These are phyloP conservation scores for Mortierella sp. DNA, from an alignment of 371 early-diverging fungal genomes.

Conservation along the genomic window DNA sequence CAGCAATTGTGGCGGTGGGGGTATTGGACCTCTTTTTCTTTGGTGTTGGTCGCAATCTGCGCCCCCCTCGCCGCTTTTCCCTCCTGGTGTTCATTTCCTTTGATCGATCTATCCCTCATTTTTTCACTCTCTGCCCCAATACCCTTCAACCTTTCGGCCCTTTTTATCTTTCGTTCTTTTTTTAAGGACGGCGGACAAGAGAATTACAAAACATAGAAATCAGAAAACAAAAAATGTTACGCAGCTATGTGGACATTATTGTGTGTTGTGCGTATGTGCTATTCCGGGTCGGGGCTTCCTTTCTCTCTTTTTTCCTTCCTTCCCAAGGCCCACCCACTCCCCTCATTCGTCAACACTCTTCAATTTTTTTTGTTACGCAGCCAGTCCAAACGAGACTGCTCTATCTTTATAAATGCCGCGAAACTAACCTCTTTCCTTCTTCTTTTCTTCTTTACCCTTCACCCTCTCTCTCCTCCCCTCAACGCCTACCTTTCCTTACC, in stretches of 20 bases:
- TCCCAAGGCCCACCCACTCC: background rate
- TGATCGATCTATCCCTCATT: background rate
- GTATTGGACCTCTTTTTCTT: background rate
- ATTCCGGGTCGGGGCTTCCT: conserved; percentile 5
- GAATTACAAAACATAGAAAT: background rate
- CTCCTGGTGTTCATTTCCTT: background rate
- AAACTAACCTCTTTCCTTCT: conserved; percentile 19
- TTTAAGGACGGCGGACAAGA: background rate
- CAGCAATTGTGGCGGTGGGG: background rate
- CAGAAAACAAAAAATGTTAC: conserved; percentile 17
- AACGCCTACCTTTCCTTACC: conserved; percentile 77
- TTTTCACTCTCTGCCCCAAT: background rate
- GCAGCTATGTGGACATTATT: conserved; percentile 3
- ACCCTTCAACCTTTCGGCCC: background rate
- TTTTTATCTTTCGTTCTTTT: background rate
- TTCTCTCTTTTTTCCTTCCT: conserved; percentile 3
- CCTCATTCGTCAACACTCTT: background rate
- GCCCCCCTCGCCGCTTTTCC: conserved; percentile 6
- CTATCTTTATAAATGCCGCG: background rate
- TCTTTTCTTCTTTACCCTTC: conserved; percentile 16
- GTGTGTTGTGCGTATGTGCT: background rate
- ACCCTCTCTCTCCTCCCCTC: conserved; percentile 18
- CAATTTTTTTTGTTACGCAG: conserved; percentile 26
- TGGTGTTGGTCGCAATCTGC: background rate
- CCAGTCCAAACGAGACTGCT: conserved; percentile 3